These are phyloP conservation scores for Pestalotiopsis sp. DNA, from an alignment of 2,329 filamentous ascomycete species.

Conservation along the genomic window DNA sequence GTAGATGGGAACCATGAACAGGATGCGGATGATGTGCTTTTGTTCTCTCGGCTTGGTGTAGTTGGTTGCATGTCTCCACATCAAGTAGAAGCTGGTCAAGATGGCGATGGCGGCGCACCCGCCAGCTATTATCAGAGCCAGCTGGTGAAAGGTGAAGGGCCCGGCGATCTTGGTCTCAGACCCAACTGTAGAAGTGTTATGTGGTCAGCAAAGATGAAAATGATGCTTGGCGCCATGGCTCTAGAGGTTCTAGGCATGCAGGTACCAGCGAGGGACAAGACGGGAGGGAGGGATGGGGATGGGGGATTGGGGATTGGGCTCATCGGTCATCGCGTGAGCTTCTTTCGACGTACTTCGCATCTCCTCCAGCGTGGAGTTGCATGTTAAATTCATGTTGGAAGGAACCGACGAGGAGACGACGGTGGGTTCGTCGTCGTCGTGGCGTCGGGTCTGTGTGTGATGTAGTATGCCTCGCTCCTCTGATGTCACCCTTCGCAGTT, in stretches of 20 bases:
- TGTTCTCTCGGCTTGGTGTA: conserved; percentile 65
- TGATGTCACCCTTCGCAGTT: background rate
- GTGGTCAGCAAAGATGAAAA: conserved; percentile 25
- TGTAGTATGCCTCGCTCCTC: background rate
- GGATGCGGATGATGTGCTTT: conserved; percentile 78
- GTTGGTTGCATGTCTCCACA: conserved; percentile 61
- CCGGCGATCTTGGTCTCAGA: conserved; percentile 51
- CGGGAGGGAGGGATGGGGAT: conserved; percentile 7
- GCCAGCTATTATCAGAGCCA: conserved; percentile 55
- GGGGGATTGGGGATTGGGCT: conserved; percentile 10
- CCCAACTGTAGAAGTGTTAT: conserved; percentile 37
- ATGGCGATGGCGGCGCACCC: conserved; percentile 52
- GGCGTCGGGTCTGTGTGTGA: background rate
- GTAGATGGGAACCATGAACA: conserved; percentile 88
- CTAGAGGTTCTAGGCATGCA: conserved; percentile 22
- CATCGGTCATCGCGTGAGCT: background rate
- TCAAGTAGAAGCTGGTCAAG: conserved; percentile 56
- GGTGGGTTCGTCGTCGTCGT: background rate
- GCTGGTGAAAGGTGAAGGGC: conserved; percentile 54
- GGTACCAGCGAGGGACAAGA: conserved; percentile 15
- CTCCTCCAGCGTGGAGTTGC: conserved; percentile 37
- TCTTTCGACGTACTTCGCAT: conserved; percentile 31
- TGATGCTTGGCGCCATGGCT: conserved; percentile 22
- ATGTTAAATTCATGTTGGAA: conserved; percentile 30
- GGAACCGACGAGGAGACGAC: background rate